Evolutionary conservation across 2,329 filamentous ascomycete species (phyloP).

Genomic region (Acephala macrosclerotiorum): DNA sequence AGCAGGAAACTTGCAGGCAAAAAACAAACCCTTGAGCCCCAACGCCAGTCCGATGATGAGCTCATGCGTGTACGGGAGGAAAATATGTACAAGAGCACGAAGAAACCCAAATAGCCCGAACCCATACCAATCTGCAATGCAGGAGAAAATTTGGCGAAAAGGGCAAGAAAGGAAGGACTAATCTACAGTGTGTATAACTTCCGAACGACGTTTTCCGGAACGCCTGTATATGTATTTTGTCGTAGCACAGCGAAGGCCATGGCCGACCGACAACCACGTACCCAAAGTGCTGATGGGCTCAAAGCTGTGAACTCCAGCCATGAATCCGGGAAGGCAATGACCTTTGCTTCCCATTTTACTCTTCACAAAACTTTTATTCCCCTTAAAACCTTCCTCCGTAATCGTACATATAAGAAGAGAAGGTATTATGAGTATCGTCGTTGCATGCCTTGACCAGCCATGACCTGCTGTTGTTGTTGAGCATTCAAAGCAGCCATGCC

Average conservation of each 20-base stretch:
- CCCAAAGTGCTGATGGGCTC: background rate
- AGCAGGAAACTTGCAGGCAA: background rate
- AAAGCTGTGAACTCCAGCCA: constrained; percentile 17
- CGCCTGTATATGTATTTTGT: constrained; percentile 13
- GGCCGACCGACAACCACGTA: background rate
- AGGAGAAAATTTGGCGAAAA: background rate
- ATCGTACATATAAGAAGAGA: constrained; percentile 22
- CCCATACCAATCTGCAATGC: background rate
- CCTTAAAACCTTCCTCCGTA: constrained; percentile 6
- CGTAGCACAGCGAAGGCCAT: background rate
- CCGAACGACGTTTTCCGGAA: constrained; percentile 9
- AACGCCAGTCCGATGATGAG: constrained; percentile 6
- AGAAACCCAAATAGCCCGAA: background rate
- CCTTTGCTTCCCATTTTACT: constrained; percentile 17
- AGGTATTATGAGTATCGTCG: constrained; percentile 24
- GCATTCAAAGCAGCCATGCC: constrained; percentile 36
- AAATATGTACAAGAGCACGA: constrained; percentile 10
- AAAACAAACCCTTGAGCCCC: background rate
- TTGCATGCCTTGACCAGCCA: constrained; percentile 23
- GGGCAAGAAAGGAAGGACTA: constrained; percentile 17
- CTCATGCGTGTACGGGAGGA: constrained; percentile 5
- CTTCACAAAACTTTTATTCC: constrained; percentile 25
- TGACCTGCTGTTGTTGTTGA: constrained; percentile 32
- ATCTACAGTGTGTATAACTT: constrained; percentile 15
- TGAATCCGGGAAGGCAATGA: constrained; percentile 11